A percentile compares a stretch with the other conserved stretches of the same genome.
phyloP scores from a whole-genome alignment of 2,329 filamentous ascomycete species.

The Talaromyces amestolkiae region DNA sequence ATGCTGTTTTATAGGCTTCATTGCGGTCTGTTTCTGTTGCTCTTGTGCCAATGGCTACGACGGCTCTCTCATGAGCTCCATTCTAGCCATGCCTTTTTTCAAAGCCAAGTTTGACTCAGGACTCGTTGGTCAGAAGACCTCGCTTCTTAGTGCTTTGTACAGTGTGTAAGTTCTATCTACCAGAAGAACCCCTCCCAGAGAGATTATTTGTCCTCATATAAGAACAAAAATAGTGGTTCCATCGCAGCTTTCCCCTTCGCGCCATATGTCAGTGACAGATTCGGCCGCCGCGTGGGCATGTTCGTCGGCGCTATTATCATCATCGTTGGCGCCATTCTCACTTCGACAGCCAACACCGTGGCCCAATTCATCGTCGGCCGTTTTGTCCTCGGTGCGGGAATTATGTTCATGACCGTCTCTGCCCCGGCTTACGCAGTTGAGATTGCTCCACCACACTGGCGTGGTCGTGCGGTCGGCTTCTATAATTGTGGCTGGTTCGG shows the following conservation, averaged over 20 bases:
- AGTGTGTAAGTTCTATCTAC: conserved; percentile 42
- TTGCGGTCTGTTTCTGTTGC: conserved; percentile 34
- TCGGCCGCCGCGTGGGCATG: conserved; percentile 49
- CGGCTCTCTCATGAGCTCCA: conserved; percentile 33
- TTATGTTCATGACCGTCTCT: conserved; percentile 50
- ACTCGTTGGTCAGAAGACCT: conserved; percentile 40
- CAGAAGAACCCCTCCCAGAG: neutral
- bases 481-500: conserved; percentile 57
- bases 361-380: conserved; percentile 48
- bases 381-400: conserved; percentile 49
- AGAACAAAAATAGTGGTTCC: conserved; percentile 37
- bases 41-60: conserved; percentile 36
- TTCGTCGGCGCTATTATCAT: conserved; percentile 47
- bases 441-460: conserved; percentile 52
- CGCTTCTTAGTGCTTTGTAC: conserved; percentile 47
- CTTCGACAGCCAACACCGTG: conserved; percentile 37
- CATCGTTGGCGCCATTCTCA: conserved; percentile 47
- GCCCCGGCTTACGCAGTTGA: conserved; percentile 52
- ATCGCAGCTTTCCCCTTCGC: conserved; percentile 39
- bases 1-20: neutral
- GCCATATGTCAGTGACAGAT: conserved; percentile 47
- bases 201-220: neutral
- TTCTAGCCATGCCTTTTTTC: conserved; percentile 31
- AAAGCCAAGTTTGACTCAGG: conserved; percentile 43
- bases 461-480: conserved; percentile 49